Base-by-base conservation (phyloP, 2,329 filamentous ascomycete genomes). In the Rhynchosporium agropyri region DNA sequence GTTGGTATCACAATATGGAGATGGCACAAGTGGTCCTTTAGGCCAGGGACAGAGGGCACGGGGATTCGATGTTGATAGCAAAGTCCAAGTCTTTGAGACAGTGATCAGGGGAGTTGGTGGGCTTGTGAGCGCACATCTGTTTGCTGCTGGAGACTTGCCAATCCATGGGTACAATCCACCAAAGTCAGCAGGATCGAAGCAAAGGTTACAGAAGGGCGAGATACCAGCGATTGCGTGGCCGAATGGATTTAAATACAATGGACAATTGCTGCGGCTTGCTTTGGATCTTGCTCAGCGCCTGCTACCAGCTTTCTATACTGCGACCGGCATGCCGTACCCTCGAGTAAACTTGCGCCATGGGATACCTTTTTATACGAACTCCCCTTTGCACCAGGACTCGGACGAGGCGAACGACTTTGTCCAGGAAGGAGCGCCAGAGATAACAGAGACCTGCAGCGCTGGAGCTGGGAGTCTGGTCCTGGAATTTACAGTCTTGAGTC, bases 21-120 rank as follows among this genome's bases (percentile, higher is more conserved):
- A 97, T 76, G 94, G 93, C 1, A 87, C 86, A 36, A 77, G 81
- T 8, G 89, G 90, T 3, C 80, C 84, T 13, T 81, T 82, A 4
- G 91, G 90, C 6, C 82, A 85, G 72, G 94, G 94, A 3, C 80
- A 83, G 62, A 83, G 92, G 67, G 87, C 88, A 3, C 84, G 87
- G 60, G 95, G 92, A 0, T 99, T 99, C 72, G 92, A 99, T 76
- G 80, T 97, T 46, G 94, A 99, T 77, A 97, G 93, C 79, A 99
- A 98, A 77, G 95, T 99, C 1, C 94, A 99, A 78, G 92, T 99
- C 45, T 99, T 99, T 73, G 95, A 99, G 79, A 98, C 94, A 0
- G 94, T 97, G 42, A 99, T 99, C 70, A 85, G 95, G 63, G 95
- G 94, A 15, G 85, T 96, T 51, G 95, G 95, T 13, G 95, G 95